These are phyloP conservation scores for Oryza punctata DNA, from an alignment of 176 grass and related monocot species.

Conservation along the genomic window DNA sequence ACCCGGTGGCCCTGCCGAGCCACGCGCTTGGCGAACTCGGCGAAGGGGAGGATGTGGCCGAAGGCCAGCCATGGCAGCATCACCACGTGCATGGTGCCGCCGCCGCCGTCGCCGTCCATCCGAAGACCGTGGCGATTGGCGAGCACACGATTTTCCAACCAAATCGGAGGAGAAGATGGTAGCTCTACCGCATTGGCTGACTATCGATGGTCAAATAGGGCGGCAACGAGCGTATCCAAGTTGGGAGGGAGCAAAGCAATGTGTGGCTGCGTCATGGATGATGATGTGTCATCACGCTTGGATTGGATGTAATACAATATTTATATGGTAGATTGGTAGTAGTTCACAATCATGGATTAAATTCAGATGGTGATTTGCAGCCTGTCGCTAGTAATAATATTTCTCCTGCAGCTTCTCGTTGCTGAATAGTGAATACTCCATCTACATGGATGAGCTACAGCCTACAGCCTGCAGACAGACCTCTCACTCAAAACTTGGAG, in stretches of 20 bases:
- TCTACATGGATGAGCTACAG: too few relatives aligned
- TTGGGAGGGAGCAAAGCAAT: background rate
- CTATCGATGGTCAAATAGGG: background rate
- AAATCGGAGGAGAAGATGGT: background rate
- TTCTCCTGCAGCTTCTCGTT: too few relatives aligned
- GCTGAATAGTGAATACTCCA: too few relatives aligned
- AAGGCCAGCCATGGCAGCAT: constrained; percentile 82
- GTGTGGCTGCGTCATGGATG: background rate
- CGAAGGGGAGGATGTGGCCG: constrained; percentile 63
- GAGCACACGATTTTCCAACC: constrained; percentile 1
- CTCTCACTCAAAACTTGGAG: too few relatives aligned
- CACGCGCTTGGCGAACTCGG: constrained; percentile 60
- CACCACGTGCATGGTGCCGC: constrained; percentile 44
- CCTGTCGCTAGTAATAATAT: background rate
- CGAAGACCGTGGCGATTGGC: background rate
- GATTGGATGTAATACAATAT: too few relatives aligned
- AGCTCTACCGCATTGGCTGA: background rate
- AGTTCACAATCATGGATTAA: background rate
- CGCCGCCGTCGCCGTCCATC: background rate
- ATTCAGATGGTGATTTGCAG: background rate
- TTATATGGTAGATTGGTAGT: too few relatives aligned
- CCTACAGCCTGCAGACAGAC: too few relatives aligned
- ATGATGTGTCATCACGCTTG: background rate
- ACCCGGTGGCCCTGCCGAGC: constrained; percentile 52
- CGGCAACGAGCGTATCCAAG: background rate